Evolutionary conservation across 768 basidiomycete species (phyloP).

Genomic region (Dictyophora rubrovolvata): DNA sequence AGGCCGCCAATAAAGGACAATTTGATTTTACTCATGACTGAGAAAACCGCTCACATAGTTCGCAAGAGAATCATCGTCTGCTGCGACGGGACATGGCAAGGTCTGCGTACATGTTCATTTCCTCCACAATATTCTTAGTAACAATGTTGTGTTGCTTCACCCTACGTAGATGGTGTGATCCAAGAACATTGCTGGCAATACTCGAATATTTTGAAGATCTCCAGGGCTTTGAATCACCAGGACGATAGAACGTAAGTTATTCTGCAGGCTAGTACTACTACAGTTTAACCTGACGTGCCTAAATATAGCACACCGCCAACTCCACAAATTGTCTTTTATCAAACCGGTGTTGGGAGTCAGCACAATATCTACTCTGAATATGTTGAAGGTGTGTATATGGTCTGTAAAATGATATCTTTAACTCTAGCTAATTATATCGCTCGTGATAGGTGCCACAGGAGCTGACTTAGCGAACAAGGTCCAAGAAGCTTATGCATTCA

Average conservation of each 20-base stretch:
- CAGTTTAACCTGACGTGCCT: not conserved
- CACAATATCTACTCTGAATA: conserved; percentile 47
- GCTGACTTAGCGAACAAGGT: conserved; percentile 58
- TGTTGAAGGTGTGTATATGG: conserved; percentile 37
- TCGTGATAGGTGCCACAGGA: conserved; percentile 53
- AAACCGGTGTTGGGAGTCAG: conserved; percentile 51
- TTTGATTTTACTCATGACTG: not conserved
- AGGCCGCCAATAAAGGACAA: not conserved
- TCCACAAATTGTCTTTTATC: conserved; percentile 32
- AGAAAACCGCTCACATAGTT: conserved; percentile 11
- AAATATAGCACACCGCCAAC: conserved; percentile 28
- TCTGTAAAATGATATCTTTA: conserved; percentile 7
- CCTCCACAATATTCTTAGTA: no score
- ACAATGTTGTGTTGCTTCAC: no score
- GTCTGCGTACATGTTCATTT: conserved; percentile 23
- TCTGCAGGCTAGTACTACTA: no score
- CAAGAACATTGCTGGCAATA: conserved; percentile 14
- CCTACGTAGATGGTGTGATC: conserved; percentile 36
- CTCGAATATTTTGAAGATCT: conserved; percentile 17
- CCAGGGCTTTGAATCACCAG: conserved; percentile 21
- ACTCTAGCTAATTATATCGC: not conserved
- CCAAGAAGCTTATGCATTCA: conserved; percentile 72
- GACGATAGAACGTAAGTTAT: conserved; percentile 20
- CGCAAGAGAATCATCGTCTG: conserved; percentile 61
- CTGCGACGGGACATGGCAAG: conserved; percentile 45